These are phyloP conservation scores for Sequoia sempervirens DNA, from an alignment of 75 land plant genomes.

Conservation along the genomic window DNA sequence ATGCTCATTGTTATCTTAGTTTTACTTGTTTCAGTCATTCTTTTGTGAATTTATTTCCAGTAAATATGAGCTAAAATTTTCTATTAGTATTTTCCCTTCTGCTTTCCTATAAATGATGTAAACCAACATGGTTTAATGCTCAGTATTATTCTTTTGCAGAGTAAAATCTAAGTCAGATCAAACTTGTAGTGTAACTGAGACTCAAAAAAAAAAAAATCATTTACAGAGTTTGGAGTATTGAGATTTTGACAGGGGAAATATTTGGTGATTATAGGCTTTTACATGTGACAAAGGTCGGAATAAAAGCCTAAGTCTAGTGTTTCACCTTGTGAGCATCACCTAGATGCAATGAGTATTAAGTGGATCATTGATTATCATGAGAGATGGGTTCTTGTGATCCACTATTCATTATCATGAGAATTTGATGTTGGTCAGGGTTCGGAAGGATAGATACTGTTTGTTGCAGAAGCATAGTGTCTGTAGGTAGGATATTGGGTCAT, in stretches of 20 bases:
- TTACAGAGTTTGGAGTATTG: neutral
- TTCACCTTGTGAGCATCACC: too few relatives aligned
- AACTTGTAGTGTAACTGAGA: neutral
- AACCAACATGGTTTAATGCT: neutral
- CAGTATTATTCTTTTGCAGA: neutral
- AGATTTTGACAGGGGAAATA: neutral
- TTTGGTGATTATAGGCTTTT: neutral
- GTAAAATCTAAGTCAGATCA: neutral
- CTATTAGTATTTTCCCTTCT: neutral
- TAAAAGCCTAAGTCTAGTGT: too few relatives aligned
- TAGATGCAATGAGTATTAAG: too few relatives aligned
- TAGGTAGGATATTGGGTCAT: neutral
- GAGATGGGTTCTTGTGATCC: too few relatives aligned
- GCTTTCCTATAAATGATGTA: neutral
- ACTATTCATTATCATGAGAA: too few relatives aligned
- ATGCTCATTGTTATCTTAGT: neutral
- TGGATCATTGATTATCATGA: too few relatives aligned
- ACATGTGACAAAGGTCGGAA: neutral
- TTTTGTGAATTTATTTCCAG: neutral
- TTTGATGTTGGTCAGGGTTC: constrained; percentile 31
- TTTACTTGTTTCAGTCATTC: neutral
- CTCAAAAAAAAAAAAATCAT: neutral
- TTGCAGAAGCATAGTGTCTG: neutral
- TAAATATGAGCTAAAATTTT: neutral
- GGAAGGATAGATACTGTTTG: constrained; percentile 16